Evolutionary conservation across 2,329 filamentous ascomycete species (phyloP).

Genomic region (Colletotrichum aenigma): DNA sequence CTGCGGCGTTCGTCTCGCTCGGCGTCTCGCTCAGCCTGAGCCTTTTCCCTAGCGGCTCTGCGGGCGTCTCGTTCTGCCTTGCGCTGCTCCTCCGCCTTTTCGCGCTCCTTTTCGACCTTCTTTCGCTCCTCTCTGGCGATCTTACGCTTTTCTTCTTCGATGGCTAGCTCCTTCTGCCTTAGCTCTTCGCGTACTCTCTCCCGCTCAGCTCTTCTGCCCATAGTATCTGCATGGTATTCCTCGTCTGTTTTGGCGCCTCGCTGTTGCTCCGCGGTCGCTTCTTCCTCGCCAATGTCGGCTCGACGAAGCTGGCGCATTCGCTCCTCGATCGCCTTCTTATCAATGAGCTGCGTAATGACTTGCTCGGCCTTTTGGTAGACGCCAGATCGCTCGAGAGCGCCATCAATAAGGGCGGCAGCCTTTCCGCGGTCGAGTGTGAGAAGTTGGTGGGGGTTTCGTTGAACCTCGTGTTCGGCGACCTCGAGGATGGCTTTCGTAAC

Average conservation of each 20-base stretch:
- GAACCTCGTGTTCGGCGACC: constrained; percentile 75
- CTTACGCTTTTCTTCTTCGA: constrained; percentile 65
- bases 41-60: constrained; percentile 44
- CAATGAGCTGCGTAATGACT: constrained; percentile 68
- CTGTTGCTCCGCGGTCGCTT: constrained; percentile 66
- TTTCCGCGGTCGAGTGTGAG: constrained; percentile 76
- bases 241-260: constrained; percentile 76
- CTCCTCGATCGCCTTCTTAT: constrained; percentile 69
- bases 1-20: constrained; percentile 58
- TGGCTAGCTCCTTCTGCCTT: constrained; percentile 61
- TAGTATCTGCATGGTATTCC: constrained; percentile 72
- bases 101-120: constrained; percentile 51
- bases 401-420: constrained; percentile 77
- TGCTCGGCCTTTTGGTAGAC: constrained; percentile 75
- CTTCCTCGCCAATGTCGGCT: constrained; percentile 72
- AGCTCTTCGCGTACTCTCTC: constrained; percentile 66
- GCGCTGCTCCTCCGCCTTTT: constrained; percentile 53
- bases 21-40: constrained; percentile 52
- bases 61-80: constrained; percentile 56
- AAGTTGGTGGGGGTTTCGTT: constrained; percentile 73
- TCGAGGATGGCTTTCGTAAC: constrained; percentile 70
- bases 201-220: constrained; percentile 62
- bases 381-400: constrained; percentile 76
- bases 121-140: constrained; percentile 62
- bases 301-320: constrained; percentile 72